A percentile compares a stretch with the other conserved stretches of the same genome.
Evolutionary conservation across 768 basidiomycete genomes (phyloP).

Genomic region (Mycena vitilis): DNA sequence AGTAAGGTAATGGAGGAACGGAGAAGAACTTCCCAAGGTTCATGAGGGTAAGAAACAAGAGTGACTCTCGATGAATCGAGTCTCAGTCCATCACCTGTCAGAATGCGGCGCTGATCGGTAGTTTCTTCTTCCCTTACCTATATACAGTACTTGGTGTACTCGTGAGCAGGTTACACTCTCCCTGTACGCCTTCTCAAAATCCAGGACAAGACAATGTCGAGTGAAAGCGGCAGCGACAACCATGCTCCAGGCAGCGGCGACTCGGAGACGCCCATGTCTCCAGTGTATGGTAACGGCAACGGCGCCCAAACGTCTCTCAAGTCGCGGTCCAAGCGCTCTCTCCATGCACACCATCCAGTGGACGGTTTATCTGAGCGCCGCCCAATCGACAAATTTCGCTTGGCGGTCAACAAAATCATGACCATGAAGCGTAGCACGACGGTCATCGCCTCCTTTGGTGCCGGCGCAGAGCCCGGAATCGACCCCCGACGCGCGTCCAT

Average conservation of each 20-base stretch:
- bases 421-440: conserved; percentile 55
- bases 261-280: conserved; percentile 9
- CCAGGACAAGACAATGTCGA: conserved; percentile 14
- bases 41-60: too few relatives aligned
- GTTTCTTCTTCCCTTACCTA: too few relatives aligned
- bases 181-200: too few relatives aligned
- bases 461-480: conserved; percentile 74
- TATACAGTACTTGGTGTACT: too few relatives aligned
- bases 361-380: neutral
- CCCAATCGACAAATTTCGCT: conserved; percentile 53
- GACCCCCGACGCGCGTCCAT: conserved; percentile 65
- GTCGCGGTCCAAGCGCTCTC: conserved; percentile 31
- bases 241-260: neutral
- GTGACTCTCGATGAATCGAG: too few relatives aligned
- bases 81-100: too few relatives aligned
- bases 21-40: too few relatives aligned
- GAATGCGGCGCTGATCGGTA: too few relatives aligned
- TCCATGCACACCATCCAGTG: conserved; percentile 16
- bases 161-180: too few relatives aligned
- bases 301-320: conserved; percentile 20
- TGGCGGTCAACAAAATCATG: conserved; percentile 57
- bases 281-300: conserved; percentile 26
- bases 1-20: too few relatives aligned
- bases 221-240: conserved; percentile 4
- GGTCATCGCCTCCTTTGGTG: conserved; percentile 41